Evolutionary conservation across 2,329 filamentous ascomycete genomes (phyloP), one percentile per base, ranked within the genome.

Genomic region (Diaporthe sp.): DNA sequence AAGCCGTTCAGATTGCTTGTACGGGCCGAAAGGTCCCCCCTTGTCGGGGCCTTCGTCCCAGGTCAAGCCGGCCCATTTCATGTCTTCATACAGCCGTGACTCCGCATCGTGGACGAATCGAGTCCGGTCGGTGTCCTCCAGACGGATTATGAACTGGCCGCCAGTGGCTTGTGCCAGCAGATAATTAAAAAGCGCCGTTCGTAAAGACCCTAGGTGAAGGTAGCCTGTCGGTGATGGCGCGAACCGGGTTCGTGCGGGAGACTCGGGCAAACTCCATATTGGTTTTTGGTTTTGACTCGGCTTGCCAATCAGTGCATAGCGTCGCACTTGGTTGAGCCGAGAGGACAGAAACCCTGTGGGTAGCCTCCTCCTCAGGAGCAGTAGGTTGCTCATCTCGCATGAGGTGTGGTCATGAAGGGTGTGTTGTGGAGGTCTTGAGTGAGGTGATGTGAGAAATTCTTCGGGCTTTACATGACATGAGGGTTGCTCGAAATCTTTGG

Each of bases 111-210:
- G 85, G 5, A 98, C 92, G 12, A 96, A 93, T 76, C 97, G 92
- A 86, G 93, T 95, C 89, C 95, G 94, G 84, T 98, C 97, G 6
- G 97, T 99, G 83, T 99, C 97, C 86, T 99, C 97, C 77, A 99
- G 92, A 13, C 97, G 92, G 68, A 99, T 86, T 15, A 99, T 85
- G 80, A 99, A 99, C 82, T 98, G 94, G 9, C 97, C 97, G 6
- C 94, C 93, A 0, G 97, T 98, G 3, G 93, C 92, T 80, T 93
- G 94, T 0, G 97, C 96, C n/a, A 98, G 89, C 6, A 99, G 87
- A 79, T 96, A 98, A 81, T 98, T 98, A 87, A 95, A 98, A n/a
- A 99, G 85, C 0, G 97, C 97, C 0, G 97, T 99, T 75, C 97
- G 90, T 49, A 99, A 84, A 0, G 96, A 98, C 5, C 97, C 97